These are phyloP conservation scores for Plasmodium gonderi DNA, from an alignment of 169 alveolate species.

Conservation along the genomic window DNA sequence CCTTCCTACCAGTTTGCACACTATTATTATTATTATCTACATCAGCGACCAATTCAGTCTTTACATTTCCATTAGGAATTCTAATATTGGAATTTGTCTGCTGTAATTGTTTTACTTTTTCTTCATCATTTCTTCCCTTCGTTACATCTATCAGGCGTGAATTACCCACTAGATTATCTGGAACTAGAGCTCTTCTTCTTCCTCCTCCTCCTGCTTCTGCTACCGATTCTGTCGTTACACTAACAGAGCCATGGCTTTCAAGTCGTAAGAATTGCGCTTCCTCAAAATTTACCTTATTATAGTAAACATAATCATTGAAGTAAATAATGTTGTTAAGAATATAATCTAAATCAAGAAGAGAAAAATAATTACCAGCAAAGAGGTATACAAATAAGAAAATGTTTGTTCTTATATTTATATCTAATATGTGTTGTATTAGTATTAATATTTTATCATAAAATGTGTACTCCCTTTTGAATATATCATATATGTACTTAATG, in stretches of 20 bases:
- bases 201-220: background rate
- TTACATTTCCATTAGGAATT: background rate
- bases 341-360: conserved; percentile 38
- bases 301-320: conserved; percentile 31
- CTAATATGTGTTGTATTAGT: conserved; percentile 38
- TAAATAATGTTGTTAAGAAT: conserved; percentile 20
- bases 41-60: background rate
- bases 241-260: background rate
- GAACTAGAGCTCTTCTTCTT: background rate
- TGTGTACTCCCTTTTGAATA: conserved; percentile 42
- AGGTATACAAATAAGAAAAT: conserved; percentile 54
- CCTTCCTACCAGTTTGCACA: background rate
- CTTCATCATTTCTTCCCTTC: background rate
- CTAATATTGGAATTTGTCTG: background rate
- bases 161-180: too few species aligned
- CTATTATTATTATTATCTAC: background rate
- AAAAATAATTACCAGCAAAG: conserved; percentile 43
- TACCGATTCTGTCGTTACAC: background rate
- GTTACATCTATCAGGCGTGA: too few species aligned
- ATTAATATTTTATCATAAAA: conserved; percentile 53
- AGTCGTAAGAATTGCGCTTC: background rate
- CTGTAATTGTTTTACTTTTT: background rate
- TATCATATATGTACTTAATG: conserved; percentile 47
- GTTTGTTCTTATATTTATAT: conserved; percentile 57
- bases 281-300: conserved; percentile 40